Base-by-base conservation (phyloP, 257 asterid genomes). In the Linaria vulgaris region DNA sequence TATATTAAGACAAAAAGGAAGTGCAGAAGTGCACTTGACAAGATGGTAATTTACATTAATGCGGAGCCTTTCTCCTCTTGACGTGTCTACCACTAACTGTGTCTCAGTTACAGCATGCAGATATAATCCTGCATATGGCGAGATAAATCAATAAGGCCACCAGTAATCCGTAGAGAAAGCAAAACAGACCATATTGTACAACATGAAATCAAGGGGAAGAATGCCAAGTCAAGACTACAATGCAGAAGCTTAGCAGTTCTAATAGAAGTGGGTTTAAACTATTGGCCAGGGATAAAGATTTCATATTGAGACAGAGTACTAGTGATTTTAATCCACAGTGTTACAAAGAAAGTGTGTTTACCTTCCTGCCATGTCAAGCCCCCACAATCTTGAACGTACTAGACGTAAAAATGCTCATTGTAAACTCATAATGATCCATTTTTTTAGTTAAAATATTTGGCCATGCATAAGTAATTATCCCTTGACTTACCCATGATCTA, bases 11-110 rank as follows among this genome's bases (percentile, higher is more conserved):
- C 27, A 58, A 20, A 48, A n/a, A 21, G 3, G 3, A 27, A 27
- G 34, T 27, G 34, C 34, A 27, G 34, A 27, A 6, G 34, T 27
- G 4, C 34, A 27, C 58, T 34, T 31, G 37, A 67, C 8, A 71
- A 45, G 59, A 27, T 69, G 22, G 65, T 44, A 64, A 9, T 61
- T 25, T 90, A 94, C 99, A 83, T 92, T 92, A 69, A 90, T 94
- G 31, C 94, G 94, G 51, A 87, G 96, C 77, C 91, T 82, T 85
- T 94, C 99, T 82, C 94, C 97, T 75, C 97, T 90, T 68, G 97
- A 90, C 7, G 99, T 94, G 72, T 94, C 99, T 66, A 94, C 99
- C 44, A 82, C 83, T 65, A 94, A 86, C 68, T 81, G 80, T 49
- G 96, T 87, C 91, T 87, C 97, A 9, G 97, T 85, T 44, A 73